Evolutionary conservation across 768 basidiomycete species (phyloP).

Genomic region (Paxillus rubicundulus): DNA sequence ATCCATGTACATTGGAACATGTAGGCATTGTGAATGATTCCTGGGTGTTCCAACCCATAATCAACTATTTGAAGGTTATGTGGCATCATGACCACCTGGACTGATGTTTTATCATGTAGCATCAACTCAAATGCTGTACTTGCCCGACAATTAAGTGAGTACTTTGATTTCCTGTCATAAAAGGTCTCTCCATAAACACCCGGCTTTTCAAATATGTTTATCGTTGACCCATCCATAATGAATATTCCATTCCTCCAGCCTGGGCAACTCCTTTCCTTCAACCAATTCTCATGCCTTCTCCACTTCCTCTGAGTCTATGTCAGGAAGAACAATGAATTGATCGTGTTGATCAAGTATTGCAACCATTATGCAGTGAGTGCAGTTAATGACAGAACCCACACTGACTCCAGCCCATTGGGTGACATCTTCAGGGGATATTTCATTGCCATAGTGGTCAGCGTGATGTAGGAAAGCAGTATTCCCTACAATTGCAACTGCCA

Average conservation of each 20-base stretch:
- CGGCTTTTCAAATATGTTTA: neutral
- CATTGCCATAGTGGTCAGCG: slow-evolving; percentile 29
- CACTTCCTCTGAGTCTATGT: too few relatives aligned
- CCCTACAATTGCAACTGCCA: too few relatives aligned
- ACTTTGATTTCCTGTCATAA: neutral
- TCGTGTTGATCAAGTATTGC: slow-evolving; percentile 2
- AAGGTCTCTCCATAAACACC: neutral
- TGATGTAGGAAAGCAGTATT: too few relatives aligned
- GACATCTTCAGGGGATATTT: neutral
- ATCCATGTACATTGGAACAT: too few relatives aligned
- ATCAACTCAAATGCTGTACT: too few relatives aligned
- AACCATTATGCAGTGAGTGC: slow-evolving; percentile 3
- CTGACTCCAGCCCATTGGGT: slow-evolving; percentile 5
- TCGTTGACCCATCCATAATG: neutral
- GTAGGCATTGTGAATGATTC: too few relatives aligned
- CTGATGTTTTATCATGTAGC: too few relatives aligned
- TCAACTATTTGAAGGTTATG: too few relatives aligned
- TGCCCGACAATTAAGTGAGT: neutral
- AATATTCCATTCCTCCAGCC: neutral
- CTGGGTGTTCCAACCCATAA: too few relatives aligned
- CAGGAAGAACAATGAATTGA: neutral
- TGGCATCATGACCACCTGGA: too few relatives aligned
- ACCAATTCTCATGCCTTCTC: neutral
- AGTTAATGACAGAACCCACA: slow-evolving; percentile 2
- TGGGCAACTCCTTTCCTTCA: too few relatives aligned